phyloP scores from a whole-genome alignment of 2,329 filamentous ascomycete genomes.

The Trichoderma lentiforme region DNA sequence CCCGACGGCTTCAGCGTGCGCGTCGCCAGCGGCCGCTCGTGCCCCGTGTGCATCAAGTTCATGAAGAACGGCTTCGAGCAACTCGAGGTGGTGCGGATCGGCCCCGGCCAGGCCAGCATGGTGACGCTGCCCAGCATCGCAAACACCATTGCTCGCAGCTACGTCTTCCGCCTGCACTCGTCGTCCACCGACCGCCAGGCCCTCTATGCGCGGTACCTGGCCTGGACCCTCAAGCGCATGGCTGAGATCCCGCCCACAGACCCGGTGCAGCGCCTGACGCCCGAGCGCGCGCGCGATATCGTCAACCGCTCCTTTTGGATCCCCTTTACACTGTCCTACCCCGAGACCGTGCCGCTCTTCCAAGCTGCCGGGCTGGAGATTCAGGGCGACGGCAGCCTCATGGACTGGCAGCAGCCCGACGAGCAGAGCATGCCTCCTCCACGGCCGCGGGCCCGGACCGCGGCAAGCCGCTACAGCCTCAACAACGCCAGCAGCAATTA shows the following conservation, averaged over 20 bases:
- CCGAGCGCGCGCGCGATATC: constrained; percentile 23
- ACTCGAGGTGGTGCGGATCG: constrained; percentile 25
- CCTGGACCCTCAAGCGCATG: constrained; percentile 36
- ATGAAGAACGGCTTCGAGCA: constrained; percentile 31
- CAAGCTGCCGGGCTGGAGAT: constrained; percentile 29
- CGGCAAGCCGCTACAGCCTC: constrained; percentile 8
- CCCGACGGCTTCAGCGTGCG: constrained; percentile 38
- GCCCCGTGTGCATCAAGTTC: constrained; percentile 37
- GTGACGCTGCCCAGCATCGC: constrained; percentile 36
- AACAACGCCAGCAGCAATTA: neutral
- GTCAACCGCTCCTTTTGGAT: constrained; percentile 30
- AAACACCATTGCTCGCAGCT: constrained; percentile 34
- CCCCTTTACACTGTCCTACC: constrained; percentile 31
- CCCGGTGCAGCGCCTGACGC: constrained; percentile 23
- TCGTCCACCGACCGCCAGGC: constrained; percentile 20
- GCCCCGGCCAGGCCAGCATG: constrained; percentile 25
- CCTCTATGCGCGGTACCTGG: constrained; percentile 30
- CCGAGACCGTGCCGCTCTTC: constrained; percentile 30
- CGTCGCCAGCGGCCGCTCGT: constrained; percentile 29
- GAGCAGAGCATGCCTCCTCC: neutral
- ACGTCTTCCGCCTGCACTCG: constrained; percentile 27
- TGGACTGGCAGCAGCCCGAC: constrained; percentile 13
- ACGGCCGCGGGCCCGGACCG: neutral
- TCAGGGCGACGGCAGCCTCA: constrained; percentile 13
- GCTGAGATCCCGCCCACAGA: constrained; percentile 17